Evolutionary conservation across 1,284 basidiomycete genomes (phyloP), one percentile per base, ranked within the genome.

Genomic region (Vanrija sp.): DNA sequence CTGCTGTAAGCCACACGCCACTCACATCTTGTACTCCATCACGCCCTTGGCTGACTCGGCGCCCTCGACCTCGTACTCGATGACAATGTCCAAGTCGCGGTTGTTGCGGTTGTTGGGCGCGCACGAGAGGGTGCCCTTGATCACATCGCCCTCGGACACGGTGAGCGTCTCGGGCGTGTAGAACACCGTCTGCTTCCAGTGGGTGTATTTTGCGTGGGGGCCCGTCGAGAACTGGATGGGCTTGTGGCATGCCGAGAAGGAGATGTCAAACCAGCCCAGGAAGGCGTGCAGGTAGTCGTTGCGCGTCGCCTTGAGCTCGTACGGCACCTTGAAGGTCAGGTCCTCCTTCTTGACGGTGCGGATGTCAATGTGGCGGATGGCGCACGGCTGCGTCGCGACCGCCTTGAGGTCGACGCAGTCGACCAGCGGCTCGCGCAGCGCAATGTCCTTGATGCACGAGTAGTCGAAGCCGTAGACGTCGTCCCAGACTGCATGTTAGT

Each of bases 391-490:
- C 5, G 91, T 91, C 40, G 91, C 91, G 54, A 97, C 92, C 2
- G 91, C 80, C 77, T 92, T 93, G 64, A 96, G 79, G 63, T 97
- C 93, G 58, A 99, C 96, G 21, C 93, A 97, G 79, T 99, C 96
- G 38, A 99, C 96, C 21, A 99, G 81, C 43, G 96, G 96, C 76
- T 99, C 96, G 46, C 88, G 85, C 52, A 99, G 81, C 5, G 96
- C 96, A 71, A 98, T 97, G 73, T 97, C 93, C 79, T 98, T 98
- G 83, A 99, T 98, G 78, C 95, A 98, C 46, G 92, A 96, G 79
- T 93, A 99, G 79, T 99, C 93, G 76, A 99, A 98, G 43, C 96
- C 96, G 77, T 98, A 99, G 28, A 99, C 96, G 69, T 98, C 95
- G 74, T 98, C 94, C 96, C 96, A 99, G 82, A 97, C 92, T 95